Conservation (phyloP, 164 flowering plant genomes). For the Houttuynia cordata region DNA sequence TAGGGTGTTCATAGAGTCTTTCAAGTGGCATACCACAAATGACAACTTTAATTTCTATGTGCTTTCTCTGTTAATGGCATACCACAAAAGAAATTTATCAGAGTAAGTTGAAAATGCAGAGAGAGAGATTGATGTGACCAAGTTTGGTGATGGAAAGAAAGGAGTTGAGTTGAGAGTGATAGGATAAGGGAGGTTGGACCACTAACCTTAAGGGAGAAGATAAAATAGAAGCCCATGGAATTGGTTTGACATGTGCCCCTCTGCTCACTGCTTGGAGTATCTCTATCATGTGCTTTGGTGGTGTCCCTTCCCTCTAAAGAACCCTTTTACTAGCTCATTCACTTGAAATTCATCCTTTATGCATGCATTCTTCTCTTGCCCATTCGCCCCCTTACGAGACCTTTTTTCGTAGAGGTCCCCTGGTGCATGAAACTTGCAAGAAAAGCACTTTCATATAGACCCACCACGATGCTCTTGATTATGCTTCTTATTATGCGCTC, state of each 20-base stretch:
- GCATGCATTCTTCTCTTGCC: background rate
- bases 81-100: too few species aligned
- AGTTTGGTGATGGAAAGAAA: slow-evolving; percentile 31
- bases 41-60: too few species aligned
- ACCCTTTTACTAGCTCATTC: slow-evolving; percentile 9
- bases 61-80: too few species aligned
- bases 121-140: slow-evolving; percentile 39
- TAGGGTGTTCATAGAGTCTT: slow-evolving; percentile 26
- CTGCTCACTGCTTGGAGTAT: slow-evolving; percentile 12
- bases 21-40: slow-evolving; percentile 9
- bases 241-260: slow-evolving; percentile 41
- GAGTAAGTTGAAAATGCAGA: background rate
- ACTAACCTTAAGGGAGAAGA: slow-evolving; percentile 14
- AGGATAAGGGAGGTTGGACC: slow-evolving; percentile 33
- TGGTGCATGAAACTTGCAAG: too few species aligned
- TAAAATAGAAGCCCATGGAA: slow-evolving; percentile 1
- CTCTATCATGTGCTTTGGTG: slow-evolving; percentile 11
- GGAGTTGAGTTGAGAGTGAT: slow-evolving; percentile 26
- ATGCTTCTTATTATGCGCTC: too few species aligned
- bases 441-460: too few species aligned
- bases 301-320: slow-evolving; percentile 12
- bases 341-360: slow-evolving; percentile 4
- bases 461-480: too few species aligned
- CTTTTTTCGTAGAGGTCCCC: background rate
- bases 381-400: too few species aligned